Base-by-base conservation (phyloP, 2,329 filamentous ascomycete species). In the Metarhizium sp. region DNA sequence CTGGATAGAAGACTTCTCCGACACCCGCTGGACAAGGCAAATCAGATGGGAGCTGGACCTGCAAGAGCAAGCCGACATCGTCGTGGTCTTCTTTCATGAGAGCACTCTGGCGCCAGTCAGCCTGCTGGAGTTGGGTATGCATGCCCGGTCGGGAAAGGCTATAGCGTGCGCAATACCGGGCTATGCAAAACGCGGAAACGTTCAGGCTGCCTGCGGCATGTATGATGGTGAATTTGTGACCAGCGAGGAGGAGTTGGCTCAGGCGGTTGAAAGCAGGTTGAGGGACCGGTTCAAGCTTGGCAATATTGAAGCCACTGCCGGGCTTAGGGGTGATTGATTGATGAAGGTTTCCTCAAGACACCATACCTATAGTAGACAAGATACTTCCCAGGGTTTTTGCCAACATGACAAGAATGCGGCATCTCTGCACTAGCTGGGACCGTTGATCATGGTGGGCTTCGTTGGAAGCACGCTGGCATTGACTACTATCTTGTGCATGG, bases 41-140 rank as follows among this genome's bases (percentile, higher is more conserved):
- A 18, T 43, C 40, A 67, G 74, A 32, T 87, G 84, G 83, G 84
- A 87, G 69, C 71, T 86, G 1, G 71, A 76, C 14, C 79, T 74
- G 65, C 77, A 81, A 59, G 76, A 80, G 13, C 58, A 59, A 1
- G 79, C 79, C 0, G 73, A 78, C 60, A 62, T 85, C 5, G 69
- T 86, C 6, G 77, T 78, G 25, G 71, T 86, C 55, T 82, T 79
- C 64, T 81, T 86, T 54, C 75, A 80, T 48, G 69, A 73, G 1
- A 67, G 59, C 2, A 82, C 79, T 0, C 69, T 73, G 49, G 80
- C 80, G 8, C 79, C 80, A 1, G 73, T 86, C 32, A 82, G 77
- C 38, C 66, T 87, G 62, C 66, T 86, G 48, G 84, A 87, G 67
- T 66, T 87, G 20, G 84, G 84, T 0, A 67, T 87, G 4, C 77